phyloP scores from a whole-genome alignment of 306 rosid genomes.

The Pyrus communis region DNA sequence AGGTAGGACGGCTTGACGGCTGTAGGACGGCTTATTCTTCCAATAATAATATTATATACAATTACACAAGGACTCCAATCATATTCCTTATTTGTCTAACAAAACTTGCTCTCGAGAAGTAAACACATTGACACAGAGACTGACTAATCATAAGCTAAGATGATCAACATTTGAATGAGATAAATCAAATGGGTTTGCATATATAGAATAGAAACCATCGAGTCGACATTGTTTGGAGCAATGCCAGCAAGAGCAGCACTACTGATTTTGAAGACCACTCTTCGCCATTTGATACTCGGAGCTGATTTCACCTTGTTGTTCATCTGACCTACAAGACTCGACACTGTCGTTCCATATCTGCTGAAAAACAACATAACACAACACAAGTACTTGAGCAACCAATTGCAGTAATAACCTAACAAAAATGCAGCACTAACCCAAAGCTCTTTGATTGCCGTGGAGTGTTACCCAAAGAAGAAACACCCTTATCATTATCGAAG shows the following conservation, averaged over 20 bases:
- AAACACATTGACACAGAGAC: not conserved
- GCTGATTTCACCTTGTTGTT: constrained; percentile 60
- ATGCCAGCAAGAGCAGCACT: constrained; percentile 88
- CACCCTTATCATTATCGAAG: constrained; percentile 64
- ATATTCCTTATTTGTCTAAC: no score
- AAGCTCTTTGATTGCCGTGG: constrained; percentile 77
- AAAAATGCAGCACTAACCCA: not conserved
- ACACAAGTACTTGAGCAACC: not conserved
- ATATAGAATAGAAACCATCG: constrained; percentile 48
- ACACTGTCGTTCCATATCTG: constrained; percentile 51
- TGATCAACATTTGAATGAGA: not conserved
- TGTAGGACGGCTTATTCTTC: no score
- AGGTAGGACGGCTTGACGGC: no score
- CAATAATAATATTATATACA: no score
- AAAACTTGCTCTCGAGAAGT: not conserved
- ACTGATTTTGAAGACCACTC: constrained; percentile 92
- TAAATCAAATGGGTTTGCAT: not conserved
- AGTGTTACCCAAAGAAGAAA: constrained; percentile 42
- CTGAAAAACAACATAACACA: not conserved
- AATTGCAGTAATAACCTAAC: not conserved
- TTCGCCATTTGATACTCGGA: constrained; percentile 66
- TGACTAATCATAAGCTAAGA: constrained; percentile 1
- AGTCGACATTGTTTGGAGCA: constrained; percentile 72
- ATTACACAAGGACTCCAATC: no score
- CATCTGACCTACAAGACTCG: constrained; percentile 51